A percentile compares a stretch with the other conserved stretches of the same genome.
Evolutionary conservation across 23 red algal genomes (phyloP).

Genomic region (Pyropia haitanensis): DNA sequence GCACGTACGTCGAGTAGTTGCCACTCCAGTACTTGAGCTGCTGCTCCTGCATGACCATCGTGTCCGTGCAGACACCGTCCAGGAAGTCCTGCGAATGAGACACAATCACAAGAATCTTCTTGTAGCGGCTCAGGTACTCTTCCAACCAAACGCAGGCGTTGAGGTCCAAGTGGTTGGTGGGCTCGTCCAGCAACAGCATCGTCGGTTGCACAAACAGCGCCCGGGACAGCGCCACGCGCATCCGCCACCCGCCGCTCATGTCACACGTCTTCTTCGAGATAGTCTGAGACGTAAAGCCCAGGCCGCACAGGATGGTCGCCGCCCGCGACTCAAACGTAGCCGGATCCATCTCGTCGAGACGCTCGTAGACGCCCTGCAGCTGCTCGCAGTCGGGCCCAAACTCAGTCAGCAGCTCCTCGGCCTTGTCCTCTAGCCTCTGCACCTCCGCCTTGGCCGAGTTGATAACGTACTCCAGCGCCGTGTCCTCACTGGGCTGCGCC

Average conservation of each 20-base stretch:
- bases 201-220: conserved; percentile 86
- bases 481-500: conserved; percentile 55
- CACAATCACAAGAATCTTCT: conserved; percentile 89
- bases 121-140: conserved; percentile 65
- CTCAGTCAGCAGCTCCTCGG: conserved; percentile 44
- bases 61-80: conserved; percentile 85
- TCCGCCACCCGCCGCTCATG: conserved; percentile 93
- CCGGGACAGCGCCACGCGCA: conserved; percentile 86
- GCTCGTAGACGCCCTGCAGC: conserved; percentile 68
- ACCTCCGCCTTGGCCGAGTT: conserved; percentile 63
- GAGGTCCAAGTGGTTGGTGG: conserved; percentile 96
- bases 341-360: conserved; percentile 71
- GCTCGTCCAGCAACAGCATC: conserved; percentile 92
- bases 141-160: conserved; percentile 86
- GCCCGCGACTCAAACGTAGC: conserved; percentile 79
- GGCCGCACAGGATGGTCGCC: conserved; percentile 72
- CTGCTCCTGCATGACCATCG: conserved; percentile 87
- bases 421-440: conserved; percentile 31
- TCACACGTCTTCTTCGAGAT: conserved; percentile 61
- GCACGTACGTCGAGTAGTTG: conserved; percentile 80
- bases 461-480: conserved; percentile 76
- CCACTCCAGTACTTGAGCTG: conserved; percentile 85
- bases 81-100: conserved; percentile 85
- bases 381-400: conserved; percentile 48
- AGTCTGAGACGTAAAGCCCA: conserved; percentile 73